A percentile compares a stretch with the other conserved stretches of the same genome.
Evolutionary conservation across 257 asterid species (phyloP).

Genomic region (Solanum paucissectum): DNA sequence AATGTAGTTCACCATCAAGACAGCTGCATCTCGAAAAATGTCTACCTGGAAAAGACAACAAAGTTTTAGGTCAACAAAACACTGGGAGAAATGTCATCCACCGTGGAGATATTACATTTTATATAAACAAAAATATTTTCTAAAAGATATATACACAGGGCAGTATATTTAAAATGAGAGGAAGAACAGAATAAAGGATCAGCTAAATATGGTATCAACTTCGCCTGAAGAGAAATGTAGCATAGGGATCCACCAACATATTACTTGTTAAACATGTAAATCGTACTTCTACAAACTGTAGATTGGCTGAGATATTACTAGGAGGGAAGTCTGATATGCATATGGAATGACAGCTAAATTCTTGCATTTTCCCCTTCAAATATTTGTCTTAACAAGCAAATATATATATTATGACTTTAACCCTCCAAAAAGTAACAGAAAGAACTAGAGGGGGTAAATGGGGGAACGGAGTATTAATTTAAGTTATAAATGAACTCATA

Average conservation of each 20-base stretch:
- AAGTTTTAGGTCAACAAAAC: not conserved
- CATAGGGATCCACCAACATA: not conserved
- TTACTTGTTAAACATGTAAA: not conserved
- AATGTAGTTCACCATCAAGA: slow-evolving; percentile 77
- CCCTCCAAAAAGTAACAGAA: not conserved
- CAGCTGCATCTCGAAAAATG: slow-evolving; percentile 95
- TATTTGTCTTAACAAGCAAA: not conserved
- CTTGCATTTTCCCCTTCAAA: not conserved
- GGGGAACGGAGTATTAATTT: not conserved
- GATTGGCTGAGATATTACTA: not conserved
- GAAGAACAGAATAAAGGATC: not conserved
- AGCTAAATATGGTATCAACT: not conserved
- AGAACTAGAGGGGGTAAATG: not conserved
- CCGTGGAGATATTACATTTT: not conserved
- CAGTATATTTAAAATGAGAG: not conserved
- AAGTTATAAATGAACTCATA: not conserved
- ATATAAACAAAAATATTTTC: not conserved
- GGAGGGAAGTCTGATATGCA: not conserved
- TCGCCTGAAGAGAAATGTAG: not conserved
- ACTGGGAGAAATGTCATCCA: not conserved
- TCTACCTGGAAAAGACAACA: slow-evolving; percentile 53
- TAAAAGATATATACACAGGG: no score
- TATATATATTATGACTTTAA: not conserved
- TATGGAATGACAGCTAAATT: not conserved
- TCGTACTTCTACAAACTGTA: not conserved